Evolutionary conservation across 2,329 filamentous ascomycete species (phyloP), one percentile per base, ranked within the genome.

Genomic region (Aspergillus sp.): DNA sequence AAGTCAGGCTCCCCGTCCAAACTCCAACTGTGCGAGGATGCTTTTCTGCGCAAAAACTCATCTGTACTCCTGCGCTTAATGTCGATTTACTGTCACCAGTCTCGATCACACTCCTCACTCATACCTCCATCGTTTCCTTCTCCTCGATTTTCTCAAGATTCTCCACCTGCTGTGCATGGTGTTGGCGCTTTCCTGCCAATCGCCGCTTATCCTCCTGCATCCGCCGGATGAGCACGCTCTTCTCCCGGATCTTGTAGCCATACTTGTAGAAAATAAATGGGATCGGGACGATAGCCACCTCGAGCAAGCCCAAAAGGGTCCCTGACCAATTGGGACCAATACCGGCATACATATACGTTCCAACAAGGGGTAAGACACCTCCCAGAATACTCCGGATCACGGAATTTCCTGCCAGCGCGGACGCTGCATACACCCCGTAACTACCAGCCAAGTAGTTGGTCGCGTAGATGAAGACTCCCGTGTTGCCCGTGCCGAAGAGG

Each of bases 341-440:
- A 0, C 80, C 78, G 1, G 71, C 71, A 71, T 94, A 96, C 84
- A 96, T 88, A 23, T 82, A 81, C 0, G 89, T 83, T 0, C 90
- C 91, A 2, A 90, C 90, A 0, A 96, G 80, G 0, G 92, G 92
- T 10, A 96, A 78, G 0, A 87, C 84, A n/a, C 88, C 92, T n/a
- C 91, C 92, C 57, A 93, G 81, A 6, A 90, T 72, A 59, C 85
- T 89, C 36, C 92, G 81, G 15, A 91, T 81, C 2, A 96, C 89
- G 0, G 89, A 86, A 67, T 95, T 96, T 0, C 90, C 90, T 0
- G 91, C 91, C 36, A 96, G 80, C 0, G 92, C 91, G 2, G 87
- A 90, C 0, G 92, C 91, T 1, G 91, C 88, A 71, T 92, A 96
- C 66, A 95, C 89, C 3, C 88, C 88, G 67, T 96, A 96, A 6